Evolutionary conservation across 1,284 basidiomycete genomes (phyloP).

Genomic region (Microbotryomycetes sp.): DNA sequence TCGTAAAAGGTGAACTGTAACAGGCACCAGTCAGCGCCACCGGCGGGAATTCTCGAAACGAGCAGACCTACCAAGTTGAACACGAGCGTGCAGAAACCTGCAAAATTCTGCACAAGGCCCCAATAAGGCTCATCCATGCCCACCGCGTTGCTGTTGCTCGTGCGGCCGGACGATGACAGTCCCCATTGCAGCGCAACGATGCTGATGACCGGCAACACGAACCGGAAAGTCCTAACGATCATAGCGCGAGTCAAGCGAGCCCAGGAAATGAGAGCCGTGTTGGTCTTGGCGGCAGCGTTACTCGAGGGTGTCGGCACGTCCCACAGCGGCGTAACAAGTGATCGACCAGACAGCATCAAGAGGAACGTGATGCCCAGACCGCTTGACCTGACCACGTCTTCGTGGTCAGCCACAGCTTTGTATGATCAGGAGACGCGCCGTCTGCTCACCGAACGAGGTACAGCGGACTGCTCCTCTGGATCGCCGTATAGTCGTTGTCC

Average conservation of each 20-base stretch:
- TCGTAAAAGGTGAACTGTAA: slow-evolving; percentile 38
- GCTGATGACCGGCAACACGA: slow-evolving; percentile 39
- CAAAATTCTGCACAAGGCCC: slow-evolving; percentile 35
- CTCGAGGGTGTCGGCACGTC: slow-evolving; percentile 33
- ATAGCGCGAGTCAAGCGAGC: slow-evolving; percentile 38
- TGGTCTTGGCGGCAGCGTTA: slow-evolving; percentile 13
- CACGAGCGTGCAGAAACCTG: slow-evolving; percentile 38
- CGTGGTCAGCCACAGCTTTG: too few relatives aligned
- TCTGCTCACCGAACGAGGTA: slow-evolving; percentile 36
- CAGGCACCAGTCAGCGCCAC: background rate
- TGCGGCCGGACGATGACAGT: slow-evolving; percentile 34
- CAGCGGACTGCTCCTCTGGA: slow-evolving; percentile 36
- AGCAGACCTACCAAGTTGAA: slow-evolving; percentile 35
- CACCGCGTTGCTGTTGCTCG: slow-evolving; percentile 37
- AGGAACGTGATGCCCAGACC: slow-evolving; percentile 38
- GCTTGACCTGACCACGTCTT: slow-evolving; percentile 33
- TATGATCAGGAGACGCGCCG: background rate
- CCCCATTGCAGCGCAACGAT: slow-evolving; percentile 39
- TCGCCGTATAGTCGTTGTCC: slow-evolving; percentile 34
- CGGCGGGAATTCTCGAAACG: background rate
- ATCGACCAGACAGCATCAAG: slow-evolving; percentile 37
- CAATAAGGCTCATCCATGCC: slow-evolving; percentile 41
- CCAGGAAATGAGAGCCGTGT: slow-evolving; percentile 37
- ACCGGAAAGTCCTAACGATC: slow-evolving; percentile 39
- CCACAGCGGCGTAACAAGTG: slow-evolving; percentile 38